These are phyloP conservation scores for Oryza punctata DNA, from an alignment of 176 grass and related monocot genomes.

Conservation along the genomic window DNA sequence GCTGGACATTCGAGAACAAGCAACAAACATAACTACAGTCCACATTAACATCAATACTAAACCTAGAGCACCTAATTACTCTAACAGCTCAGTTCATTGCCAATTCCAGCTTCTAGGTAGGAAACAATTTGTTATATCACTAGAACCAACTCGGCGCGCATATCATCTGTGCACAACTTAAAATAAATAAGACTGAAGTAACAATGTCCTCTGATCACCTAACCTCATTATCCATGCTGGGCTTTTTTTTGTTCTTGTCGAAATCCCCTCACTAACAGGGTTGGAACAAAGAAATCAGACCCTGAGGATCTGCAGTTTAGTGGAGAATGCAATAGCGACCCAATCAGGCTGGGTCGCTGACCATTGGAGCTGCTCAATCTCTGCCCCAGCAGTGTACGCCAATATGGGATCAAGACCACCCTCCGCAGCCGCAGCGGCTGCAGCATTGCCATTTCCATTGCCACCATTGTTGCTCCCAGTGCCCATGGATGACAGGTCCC, in stretches of 20 bases:
- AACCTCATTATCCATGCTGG: conserved; percentile 30
- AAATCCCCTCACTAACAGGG: background rate
- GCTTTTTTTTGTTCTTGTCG: conserved; percentile 2
- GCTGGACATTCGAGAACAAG: conserved; percentile 11
- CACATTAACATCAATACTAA: conserved; percentile 27
- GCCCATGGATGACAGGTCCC: conserved; percentile 94
- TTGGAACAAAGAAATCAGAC: conserved; percentile 56
- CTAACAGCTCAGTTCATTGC: conserved; percentile 33
- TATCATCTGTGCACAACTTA: conserved; percentile 32
- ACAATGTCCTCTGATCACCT: conserved; percentile 18
- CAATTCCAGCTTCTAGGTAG: conserved; percentile 47
- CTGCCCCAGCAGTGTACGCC: conserved; percentile 88
- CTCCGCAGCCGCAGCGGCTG: conserved; percentile 53
- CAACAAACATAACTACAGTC: conserved; percentile 18
- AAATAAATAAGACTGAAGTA: conserved; percentile 20
- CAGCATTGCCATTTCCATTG: conserved; percentile 47
- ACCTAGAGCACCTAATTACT: conserved; percentile 27
- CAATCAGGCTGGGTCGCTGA: conserved; percentile 94
- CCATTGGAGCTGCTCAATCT: conserved; percentile 99
- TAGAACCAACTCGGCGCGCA: conserved; percentile 15
- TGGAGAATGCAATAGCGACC: conserved; percentile 90
- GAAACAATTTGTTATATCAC: conserved; percentile 41
- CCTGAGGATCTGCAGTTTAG: conserved; percentile 89
- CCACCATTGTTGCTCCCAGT: conserved; percentile 50
- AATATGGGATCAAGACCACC: conserved; percentile 90